Conservation (phyloP, 306 rosid species). For the Trichosanthes cucumerina region DNA sequence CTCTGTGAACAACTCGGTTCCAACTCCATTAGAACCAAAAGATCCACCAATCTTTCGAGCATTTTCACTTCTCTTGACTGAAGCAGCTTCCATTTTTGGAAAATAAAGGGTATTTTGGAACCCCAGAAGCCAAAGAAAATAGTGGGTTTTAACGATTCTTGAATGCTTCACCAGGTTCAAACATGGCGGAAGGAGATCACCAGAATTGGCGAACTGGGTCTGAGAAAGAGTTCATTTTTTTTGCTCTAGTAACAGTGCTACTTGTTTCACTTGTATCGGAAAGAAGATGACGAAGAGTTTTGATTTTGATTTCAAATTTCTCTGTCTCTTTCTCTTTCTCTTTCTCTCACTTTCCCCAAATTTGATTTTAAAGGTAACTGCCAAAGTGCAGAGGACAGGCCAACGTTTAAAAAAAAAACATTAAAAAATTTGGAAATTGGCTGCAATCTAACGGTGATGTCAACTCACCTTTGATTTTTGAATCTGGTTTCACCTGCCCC, state of each 20-base stretch:
- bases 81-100: conserved; percentile 52
- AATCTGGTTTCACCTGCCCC: neutral
- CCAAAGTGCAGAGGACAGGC: conserved; percentile 24
- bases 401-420: conserved; percentile 68
- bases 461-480: conserved; percentile 1
- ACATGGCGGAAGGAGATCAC: conserved; percentile 16
- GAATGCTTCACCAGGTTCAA: conserved; percentile 9
- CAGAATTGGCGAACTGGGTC: conserved; percentile 12
- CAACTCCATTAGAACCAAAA: conserved; percentile 18
- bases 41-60: conserved; percentile 23
- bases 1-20: conserved; percentile 42
- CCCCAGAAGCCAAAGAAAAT: conserved; percentile 26
- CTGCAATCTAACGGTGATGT: neutral
- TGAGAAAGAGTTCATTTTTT: conserved; percentile 1
- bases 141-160: neutral
- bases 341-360: conserved; percentile 11
- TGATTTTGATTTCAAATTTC: neutral
- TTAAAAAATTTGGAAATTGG: conserved; percentile 16
- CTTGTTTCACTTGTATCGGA: neutral
- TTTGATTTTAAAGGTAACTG: conserved; percentile 39
- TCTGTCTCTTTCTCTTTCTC: conserved; percentile 7
- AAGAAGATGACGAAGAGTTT: neutral
- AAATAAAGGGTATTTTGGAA: conserved; percentile 17
- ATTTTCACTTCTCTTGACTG: conserved; percentile 24
- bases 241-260: neutral